These are phyloP conservation scores for Reticulascus tulasneorum DNA, from an alignment of 2,329 filamentous ascomycete species.

Conservation along the genomic window DNA sequence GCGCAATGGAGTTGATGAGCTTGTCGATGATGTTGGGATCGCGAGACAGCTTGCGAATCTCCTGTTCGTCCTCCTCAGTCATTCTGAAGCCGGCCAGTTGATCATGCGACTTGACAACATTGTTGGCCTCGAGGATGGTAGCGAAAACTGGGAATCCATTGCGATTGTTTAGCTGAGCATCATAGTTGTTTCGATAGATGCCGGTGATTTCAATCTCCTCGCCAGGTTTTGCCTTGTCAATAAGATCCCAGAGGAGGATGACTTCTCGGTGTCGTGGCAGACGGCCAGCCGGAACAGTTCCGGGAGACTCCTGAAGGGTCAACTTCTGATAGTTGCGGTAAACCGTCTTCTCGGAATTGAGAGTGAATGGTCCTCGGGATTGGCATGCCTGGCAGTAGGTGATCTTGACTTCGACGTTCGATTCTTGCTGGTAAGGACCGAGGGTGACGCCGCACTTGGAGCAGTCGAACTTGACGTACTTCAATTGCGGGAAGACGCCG, in stretches of 20 bases:
- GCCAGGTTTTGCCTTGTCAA: conserved; percentile 93
- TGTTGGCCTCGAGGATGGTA: conserved; percentile 95
- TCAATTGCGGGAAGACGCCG: conserved; percentile 95
- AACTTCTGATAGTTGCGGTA: conserved; percentile 99
- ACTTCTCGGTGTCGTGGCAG: conserved; percentile 91
- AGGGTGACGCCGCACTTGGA: conserved; percentile 87
- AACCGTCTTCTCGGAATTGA: conserved; percentile 96
- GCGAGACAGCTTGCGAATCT: conserved; percentile 81
- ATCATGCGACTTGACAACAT: conserved; percentile 94
- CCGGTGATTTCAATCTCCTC: conserved; percentile 97
- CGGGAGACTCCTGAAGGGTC: conserved; percentile 93
- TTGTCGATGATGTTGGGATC: conserved; percentile 92
- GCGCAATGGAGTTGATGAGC: conserved; percentile 87
- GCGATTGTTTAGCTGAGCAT: conserved; percentile 95
- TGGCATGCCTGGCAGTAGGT: conserved; percentile 96
- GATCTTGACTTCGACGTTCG: conserved; percentile 92
- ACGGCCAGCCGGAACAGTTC: conserved; percentile 92
- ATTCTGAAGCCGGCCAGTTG: conserved; percentile 94
- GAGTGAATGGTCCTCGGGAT: conserved; percentile 86
- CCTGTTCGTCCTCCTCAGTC: conserved; percentile 89
- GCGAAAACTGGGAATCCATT: conserved; percentile 99
- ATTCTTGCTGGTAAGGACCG: conserved; percentile 96
- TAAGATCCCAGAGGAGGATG: conserved; percentile 92
- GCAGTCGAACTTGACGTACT: conserved; percentile 98
- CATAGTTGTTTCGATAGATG: conserved; percentile 97